Evolutionary conservation across 2,329 filamentous ascomycete species (phyloP).

Genomic region (Ophiocordyceps camponoti-leonardi): DNA sequence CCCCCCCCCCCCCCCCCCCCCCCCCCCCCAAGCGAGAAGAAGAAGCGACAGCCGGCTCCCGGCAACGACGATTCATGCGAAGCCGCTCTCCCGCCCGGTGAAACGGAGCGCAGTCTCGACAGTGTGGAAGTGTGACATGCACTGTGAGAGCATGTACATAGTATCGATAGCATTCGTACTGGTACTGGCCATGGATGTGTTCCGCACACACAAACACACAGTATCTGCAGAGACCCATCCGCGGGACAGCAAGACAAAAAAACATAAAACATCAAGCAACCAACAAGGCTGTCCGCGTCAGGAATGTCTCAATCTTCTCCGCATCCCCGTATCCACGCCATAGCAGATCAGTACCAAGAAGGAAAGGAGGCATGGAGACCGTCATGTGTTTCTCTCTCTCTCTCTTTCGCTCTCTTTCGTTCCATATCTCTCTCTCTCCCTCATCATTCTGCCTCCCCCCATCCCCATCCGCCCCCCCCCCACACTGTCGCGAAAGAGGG

Average conservation of each 20-base stretch:
- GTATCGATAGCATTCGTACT: no score
- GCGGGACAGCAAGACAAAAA: neutral
- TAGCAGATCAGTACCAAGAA: neutral
- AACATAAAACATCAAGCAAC: neutral
- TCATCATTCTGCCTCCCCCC: no score
- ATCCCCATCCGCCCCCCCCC: no score
- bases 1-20: no score
- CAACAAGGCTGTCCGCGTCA: neutral
- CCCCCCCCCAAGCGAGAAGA: no score
- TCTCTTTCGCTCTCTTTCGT: neutral
- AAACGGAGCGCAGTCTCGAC: constrained; percentile 1
- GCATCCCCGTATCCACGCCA: neutral
- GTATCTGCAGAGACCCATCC: neutral
- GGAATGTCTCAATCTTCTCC: neutral
- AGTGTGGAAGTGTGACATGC: neutral
- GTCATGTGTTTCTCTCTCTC: neutral
- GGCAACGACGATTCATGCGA: neutral
- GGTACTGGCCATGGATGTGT: no score
- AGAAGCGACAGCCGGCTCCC: neutral
- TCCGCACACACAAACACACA: neutral
- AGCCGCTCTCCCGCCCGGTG: neutral
- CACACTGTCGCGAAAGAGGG: no score
- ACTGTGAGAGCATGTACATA: neutral
- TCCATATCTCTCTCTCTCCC: neutral
- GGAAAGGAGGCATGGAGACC: neutral